Base-by-base conservation (phyloP, 805 yeast species). In the Lachancea cidri region DNA sequence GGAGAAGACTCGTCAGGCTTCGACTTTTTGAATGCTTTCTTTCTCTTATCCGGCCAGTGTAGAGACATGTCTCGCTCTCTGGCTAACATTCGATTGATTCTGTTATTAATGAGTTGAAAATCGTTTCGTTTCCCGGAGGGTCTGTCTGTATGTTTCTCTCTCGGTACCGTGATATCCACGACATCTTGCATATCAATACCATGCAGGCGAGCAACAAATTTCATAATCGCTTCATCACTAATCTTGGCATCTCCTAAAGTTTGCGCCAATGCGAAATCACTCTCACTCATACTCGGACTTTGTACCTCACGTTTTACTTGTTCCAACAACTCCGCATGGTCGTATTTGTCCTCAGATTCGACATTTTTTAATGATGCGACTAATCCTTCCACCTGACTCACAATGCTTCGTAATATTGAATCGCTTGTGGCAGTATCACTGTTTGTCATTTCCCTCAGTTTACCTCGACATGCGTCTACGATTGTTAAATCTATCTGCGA, bases 1-100 rank as follows among this genome's bases (percentile, higher is more conserved):
- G 39, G 14, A 16, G 34, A 25, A 17, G 38, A 4, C 17, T n/a
- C 37, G 4, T 29, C 7, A 17, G 30, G 18, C 18, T 24, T 15
- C 6, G 37, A 29, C 5, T 29, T 3, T 22, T 22, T 22, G 4
- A 13, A 13, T 16, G n/a, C 22, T 25, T 25, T 42, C 29, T 17
- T 35, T 29, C 33, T 36, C 32, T 40, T 40, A 38, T 46, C 42
- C 38, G 61, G 62, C 62, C 64, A 55, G n/a, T 36, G 36, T 18
- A 56, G 22, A 11, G 51, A 32, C 17, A 39, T 44, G 32, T 56
- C 49, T 17, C 47, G 44, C 35, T 50, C 56, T 18, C 41, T 50
- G 13, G 46, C 18, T 18, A 57, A 39, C 9, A 50, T 49, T 34
- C 46, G 53, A 36, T 52, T 59, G 16, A 59, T 33, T 34, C 38